These are phyloP conservation scores for Carex littledalei DNA, from an alignment of 176 grass and related monocot genomes.

Conservation along the genomic window DNA sequence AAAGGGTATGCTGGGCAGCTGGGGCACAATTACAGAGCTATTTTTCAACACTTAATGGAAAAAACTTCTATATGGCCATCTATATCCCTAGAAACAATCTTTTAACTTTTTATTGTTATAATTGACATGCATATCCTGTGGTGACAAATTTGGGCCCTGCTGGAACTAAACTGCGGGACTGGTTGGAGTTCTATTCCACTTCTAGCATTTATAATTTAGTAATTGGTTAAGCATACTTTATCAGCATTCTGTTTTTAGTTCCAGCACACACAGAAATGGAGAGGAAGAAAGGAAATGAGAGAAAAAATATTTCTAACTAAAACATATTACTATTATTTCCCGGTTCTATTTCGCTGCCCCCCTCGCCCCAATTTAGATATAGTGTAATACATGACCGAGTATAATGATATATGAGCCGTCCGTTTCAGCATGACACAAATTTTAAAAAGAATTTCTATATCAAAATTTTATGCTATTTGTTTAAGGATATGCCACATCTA, in stretches of 20 bases:
- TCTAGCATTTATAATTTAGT: not conserved
- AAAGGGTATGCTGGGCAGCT: constrained; percentile 53
- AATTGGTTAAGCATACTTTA: not conserved
- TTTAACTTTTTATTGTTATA: not conserved
- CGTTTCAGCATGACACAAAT: too few species aligned
- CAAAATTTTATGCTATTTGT: too few species aligned
- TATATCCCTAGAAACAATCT: not conserved
- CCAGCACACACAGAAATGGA: too few species aligned
- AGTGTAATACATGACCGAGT: too few species aligned
- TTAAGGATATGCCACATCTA: too few species aligned
- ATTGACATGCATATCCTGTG: not conserved
- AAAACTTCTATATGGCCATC: not conserved
- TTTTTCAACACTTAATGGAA: not conserved
- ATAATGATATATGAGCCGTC: too few species aligned
- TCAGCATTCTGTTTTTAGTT: constrained; percentile 12
- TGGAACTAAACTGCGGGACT: not conserved
- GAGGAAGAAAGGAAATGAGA: too few species aligned
- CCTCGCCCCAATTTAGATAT: too few species aligned
- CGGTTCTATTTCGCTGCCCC: too few species aligned
- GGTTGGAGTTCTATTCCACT: not conserved
- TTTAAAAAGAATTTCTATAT: too few species aligned
- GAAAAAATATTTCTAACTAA: too few species aligned
- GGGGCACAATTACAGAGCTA: not conserved
- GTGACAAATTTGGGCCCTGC: not conserved
- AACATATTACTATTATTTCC: too few species aligned